Evolutionary conservation across 768 basidiomycete genomes (phyloP), one percentile per base, ranked within the genome.

Genomic region (Roridomyces roridus): DNA sequence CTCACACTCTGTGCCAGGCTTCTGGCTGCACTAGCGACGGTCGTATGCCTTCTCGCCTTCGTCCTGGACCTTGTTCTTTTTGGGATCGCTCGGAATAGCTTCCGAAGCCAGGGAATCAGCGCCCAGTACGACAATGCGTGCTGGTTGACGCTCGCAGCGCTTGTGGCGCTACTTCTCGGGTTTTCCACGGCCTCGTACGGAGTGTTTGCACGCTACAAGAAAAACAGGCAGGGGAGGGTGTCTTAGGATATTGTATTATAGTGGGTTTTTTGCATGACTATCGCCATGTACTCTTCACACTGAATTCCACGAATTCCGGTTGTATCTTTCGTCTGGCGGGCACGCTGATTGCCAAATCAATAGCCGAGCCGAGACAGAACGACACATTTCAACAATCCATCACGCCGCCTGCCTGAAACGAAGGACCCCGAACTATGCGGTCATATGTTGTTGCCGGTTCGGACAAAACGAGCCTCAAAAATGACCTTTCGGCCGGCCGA

Each of bases 51-150:
- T 49, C 72, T 93, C 60, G 86, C 78, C 4, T 93, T 85, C 74
- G 73, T 92, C 41, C 77, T 94, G 70, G 91, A 92, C 73, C 88
- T 93, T 84, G 83, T 83, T 39, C 82, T 95, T 47, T 95, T 89
- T 70, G 87, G 86, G 44, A 82, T 91, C 58, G 84, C 84, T 17
- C 85, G 85, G 55, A 70, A 83, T 60, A 78, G 81, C 39, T 80
- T 89, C 66, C 77, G 80, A 52, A 71, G 81, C 57, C 72, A 73
- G 18, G 82, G 80, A 18, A 67, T 75, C 25, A 46, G 64, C 23
- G 84, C 89, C 3, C 74, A 80, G 59, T 88, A 85, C 72, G 92
- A 91, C 15, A 92, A 91, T 69, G 92, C 89, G 40, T 86, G 85
- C 67, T 95, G 92, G 92, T 66, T 94, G 53, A 88, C 88, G 4